phyloP scores from a whole-genome alignment of 2,329 filamentous ascomycete genomes.

The Fusarium sp. region DNA sequence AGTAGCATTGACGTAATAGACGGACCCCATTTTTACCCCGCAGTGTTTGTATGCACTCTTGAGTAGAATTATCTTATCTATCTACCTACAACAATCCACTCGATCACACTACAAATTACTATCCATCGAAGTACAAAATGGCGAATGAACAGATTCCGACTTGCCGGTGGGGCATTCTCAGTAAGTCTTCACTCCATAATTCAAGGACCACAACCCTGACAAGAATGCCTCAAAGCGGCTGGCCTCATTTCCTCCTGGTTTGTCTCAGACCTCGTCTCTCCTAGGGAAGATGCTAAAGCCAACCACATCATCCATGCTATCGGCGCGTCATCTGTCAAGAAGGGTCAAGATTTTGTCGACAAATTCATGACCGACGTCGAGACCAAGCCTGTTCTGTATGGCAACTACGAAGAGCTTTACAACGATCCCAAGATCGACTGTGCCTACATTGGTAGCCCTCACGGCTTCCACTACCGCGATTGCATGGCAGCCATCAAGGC shows the following conservation, averaged over 20 bases:
- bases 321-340: not conserved
- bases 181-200: not conserved
- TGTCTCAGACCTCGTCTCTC: constrained; percentile 3
- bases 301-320: constrained; percentile 1
- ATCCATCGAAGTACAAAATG: not conserved
- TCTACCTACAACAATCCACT: too few relatives aligned
- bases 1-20: too few relatives aligned
- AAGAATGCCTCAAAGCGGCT: not conserved
- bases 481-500: constrained; percentile 51
- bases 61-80: too few relatives aligned
- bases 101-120: too few relatives aligned
- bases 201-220: not conserved
- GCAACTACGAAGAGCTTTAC: constrained; percentile 50
- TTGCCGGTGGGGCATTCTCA: not conserved
- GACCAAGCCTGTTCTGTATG: constrained; percentile 1
- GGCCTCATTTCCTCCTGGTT: not conserved
- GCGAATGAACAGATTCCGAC: not conserved
- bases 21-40: too few relatives aligned
- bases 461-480: constrained; percentile 53
- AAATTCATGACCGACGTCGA: not conserved
- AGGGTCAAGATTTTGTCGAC: constrained; percentile 2
- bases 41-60: too few relatives aligned
- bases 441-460: constrained; percentile 54
- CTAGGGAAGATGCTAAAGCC: not conserved
- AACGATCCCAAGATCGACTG: constrained; percentile 51